phyloP scores from a whole-genome alignment of 192 early-diverging fungal genomes.

The Mortierella hygrophila region DNA sequence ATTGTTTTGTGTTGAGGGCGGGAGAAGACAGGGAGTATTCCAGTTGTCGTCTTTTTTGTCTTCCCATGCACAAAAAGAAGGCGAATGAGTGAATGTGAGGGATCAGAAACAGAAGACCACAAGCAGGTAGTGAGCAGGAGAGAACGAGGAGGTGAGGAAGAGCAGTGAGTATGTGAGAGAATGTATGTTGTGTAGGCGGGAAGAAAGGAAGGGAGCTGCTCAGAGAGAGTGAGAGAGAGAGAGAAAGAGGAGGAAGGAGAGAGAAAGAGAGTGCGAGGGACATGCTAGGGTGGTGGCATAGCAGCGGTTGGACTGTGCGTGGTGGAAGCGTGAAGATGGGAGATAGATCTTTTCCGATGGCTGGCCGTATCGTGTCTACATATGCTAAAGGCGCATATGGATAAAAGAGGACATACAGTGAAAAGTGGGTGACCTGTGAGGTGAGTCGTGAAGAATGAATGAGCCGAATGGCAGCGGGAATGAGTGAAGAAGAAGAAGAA shows the following conservation, averaged over 20 bases:
- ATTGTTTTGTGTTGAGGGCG: neutral
- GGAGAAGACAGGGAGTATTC: neutral
- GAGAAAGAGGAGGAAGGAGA: neutral
- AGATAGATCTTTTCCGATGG: neutral
- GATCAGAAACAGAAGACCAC: neutral
- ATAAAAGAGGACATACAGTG: neutral
- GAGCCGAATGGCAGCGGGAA: neutral
- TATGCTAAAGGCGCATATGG: neutral
- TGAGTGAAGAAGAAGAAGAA: neutral
- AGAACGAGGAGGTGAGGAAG: neutral
- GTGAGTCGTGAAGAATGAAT: neutral
- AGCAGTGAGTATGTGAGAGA: neutral
- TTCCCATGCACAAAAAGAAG: conserved; percentile 14
- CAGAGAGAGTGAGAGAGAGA: neutral
- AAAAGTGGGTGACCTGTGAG: too few relatives aligned
- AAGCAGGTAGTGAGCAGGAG: neutral
- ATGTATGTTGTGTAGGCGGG: neutral
- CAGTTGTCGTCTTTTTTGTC: neutral
- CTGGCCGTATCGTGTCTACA: neutral
- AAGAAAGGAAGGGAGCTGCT: neutral
- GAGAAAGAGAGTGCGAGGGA: neutral
- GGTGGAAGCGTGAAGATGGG: neutral
- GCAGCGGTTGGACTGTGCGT: conserved; percentile 1
- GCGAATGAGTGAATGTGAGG: neutral
- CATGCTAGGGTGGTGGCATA: neutral